Evolutionary conservation across 2,329 filamentous ascomycete species (phyloP).

Genomic region (Xylaria sp.): DNA sequence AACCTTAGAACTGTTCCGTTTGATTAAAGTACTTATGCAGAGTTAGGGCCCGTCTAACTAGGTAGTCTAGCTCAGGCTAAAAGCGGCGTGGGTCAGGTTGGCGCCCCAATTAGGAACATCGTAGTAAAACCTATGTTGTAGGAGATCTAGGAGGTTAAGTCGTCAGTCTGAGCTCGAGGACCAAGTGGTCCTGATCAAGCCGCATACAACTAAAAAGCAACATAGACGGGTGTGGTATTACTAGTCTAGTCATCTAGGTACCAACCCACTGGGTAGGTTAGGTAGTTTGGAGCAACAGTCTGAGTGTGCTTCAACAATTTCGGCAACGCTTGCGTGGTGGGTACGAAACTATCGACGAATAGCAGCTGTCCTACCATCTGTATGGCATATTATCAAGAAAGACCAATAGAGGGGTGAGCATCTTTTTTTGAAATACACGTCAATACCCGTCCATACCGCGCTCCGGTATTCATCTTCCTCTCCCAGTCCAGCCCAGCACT

Average conservation of each 20-base stretch:
- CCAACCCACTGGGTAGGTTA: constrained; percentile 14
- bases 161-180: constrained; percentile 3
- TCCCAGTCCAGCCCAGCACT: background rate
- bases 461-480: constrained; percentile 8
- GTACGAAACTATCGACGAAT: constrained; percentile 34
- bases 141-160: no score
- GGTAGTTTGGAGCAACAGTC: constrained; percentile 8
- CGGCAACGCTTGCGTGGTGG: constrained; percentile 28
- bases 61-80: no score
- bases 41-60: no score
- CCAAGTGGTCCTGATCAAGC: constrained; percentile 20
- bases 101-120: no score
- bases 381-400: background rate
- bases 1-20: no score
- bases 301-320: constrained; percentile 24
- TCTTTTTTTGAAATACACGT: constrained; percentile 25
- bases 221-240: constrained; percentile 23
- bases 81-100: no score
- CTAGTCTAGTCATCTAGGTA: constrained; percentile 4
- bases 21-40: no score
- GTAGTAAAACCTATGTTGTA: no score
- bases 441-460: constrained; percentile 28
- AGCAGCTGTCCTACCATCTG: constrained; percentile 23
- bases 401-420: constrained; percentile 11
- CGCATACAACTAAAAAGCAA: constrained; percentile 26